Base-by-base conservation (phyloP, 192 early-diverging fungal genomes). In the Entomortierella beljakovae region DNA sequence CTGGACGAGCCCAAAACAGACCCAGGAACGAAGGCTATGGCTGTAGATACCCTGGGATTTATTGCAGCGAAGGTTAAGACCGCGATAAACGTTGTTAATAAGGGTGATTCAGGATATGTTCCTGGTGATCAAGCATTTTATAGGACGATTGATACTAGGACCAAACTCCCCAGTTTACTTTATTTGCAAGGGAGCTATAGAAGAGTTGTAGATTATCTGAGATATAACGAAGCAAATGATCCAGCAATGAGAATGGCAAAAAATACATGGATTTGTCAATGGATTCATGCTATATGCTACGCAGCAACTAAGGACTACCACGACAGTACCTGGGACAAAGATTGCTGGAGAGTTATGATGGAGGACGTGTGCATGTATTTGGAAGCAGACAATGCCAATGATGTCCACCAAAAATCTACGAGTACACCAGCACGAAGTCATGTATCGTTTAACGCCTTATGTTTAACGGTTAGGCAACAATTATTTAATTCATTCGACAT, bases 401-500 rank as follows among this genome's bases (percentile, higher is more conserved):
- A 62, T 23, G 33, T 25, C 22, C 23, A 66, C 31, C 59, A 43
- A 7, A 48, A 20, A 18, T 40, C 65, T 22, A 49, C 18, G 3
- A 2, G 23, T 8, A 11, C 38, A 6, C 8, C 37, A 11, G 29
- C 40, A 53, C 62, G 52, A 55, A 62, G 42, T 16, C 69, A 18
- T 38, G 83, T 22, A 22, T 71, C n/a, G 16, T 51, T 15, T 66
- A 87, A 48, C 20, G 72, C 56, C 5, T 57, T 23, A 32, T 82
- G 31, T 6, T 61, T 89, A 6, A 71, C 88, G 0, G 80, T 83
- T 6, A 81, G 87, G 7, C 86, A 88, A 53, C 81, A 90, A 6
- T 80, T 94, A 0, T 92, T 86, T 61, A 81, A 87, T 22, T 91
- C 88, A 28, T 94, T 93, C 73, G 92, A 94, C 49, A 84, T 85